These are phyloP conservation scores for Brassica carinata DNA, from an alignment of 345 rosid genomes.

Conservation along the genomic window DNA sequence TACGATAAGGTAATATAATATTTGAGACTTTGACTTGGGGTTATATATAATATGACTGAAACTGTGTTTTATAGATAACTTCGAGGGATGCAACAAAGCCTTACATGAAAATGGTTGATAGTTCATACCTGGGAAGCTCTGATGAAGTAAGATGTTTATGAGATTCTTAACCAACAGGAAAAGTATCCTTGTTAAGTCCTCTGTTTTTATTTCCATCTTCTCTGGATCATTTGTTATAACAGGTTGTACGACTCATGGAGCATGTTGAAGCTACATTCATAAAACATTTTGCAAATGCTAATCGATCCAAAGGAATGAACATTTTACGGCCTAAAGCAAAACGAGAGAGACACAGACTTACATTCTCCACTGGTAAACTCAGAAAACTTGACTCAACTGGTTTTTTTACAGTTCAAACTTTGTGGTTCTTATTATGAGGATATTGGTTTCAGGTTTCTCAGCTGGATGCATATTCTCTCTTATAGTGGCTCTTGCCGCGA, in stretches of 20 bases:
- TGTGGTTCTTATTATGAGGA: constrained; percentile 11
- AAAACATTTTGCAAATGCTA: constrained; percentile 66
- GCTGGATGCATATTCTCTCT: constrained; percentile 61
- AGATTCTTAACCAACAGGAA: too few relatives aligned
- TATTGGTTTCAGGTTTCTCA: constrained; percentile 48
- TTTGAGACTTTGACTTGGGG: constrained; percentile 6
- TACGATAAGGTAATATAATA: constrained; percentile 71
- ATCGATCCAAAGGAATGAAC: constrained; percentile 60
- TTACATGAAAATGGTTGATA: constrained; percentile 71
- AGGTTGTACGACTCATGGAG: constrained; percentile 62
- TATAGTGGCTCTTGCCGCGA: constrained; percentile 43
- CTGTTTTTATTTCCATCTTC: not conserved
- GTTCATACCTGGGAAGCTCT: constrained; percentile 69
- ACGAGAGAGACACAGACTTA: constrained; percentile 58
- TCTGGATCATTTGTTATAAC: constrained; percentile 14
- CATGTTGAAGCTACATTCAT: constrained; percentile 65
- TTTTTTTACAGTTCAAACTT: not conserved
- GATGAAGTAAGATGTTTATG: constrained; percentile 51
- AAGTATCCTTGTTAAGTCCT: not conserved
- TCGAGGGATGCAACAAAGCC: constrained; percentile 56
- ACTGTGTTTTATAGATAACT: constrained; percentile 51
- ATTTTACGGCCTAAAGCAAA: constrained; percentile 54
- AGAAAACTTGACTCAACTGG: not conserved
- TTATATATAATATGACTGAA: constrained; percentile 7
- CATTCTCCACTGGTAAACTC: constrained; percentile 44